These are phyloP conservation scores for Curvularia lunata DNA, from an alignment of 2,329 filamentous ascomycete genomes.

Conservation along the genomic window DNA sequence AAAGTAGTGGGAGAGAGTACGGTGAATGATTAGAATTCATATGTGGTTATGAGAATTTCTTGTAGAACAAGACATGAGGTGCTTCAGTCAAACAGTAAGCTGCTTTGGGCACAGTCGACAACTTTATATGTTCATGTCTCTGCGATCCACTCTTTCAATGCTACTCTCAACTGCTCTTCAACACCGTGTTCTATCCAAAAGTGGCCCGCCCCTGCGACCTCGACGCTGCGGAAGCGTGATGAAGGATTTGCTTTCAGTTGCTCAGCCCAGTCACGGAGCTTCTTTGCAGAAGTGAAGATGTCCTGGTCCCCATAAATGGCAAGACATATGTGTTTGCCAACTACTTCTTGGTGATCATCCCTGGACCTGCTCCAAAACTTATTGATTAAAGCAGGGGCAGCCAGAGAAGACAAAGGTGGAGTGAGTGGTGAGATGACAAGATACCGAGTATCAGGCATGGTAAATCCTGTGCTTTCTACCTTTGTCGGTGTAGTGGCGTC, in stretches of 20 bases:
- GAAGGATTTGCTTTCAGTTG: constrained; percentile 53
- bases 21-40: not conserved
- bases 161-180: constrained; percentile 48
- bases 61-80: not conserved
- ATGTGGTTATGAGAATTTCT: not conserved
- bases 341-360: constrained; percentile 19
- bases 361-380: constrained; percentile 36
- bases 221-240: constrained; percentile 49
- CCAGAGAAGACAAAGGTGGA: constrained; percentile 50
- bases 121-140: not conserved
- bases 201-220: constrained; percentile 59
- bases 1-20: not conserved
- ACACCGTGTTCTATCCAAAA: constrained; percentile 56
- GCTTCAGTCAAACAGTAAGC: not conserved
- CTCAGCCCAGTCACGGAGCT: constrained; percentile 70
- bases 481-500: constrained; percentile 13
- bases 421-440: constrained; percentile 57
- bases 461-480: constrained; percentile 9
- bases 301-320: constrained; percentile 79
- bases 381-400: constrained; percentile 40
- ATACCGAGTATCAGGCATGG: constrained; percentile 43
- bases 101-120: not conserved
- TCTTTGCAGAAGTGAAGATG: constrained; percentile 70
- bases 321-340: constrained; percentile 58
- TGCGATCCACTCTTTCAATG: constrained; percentile 51